Evolutionary conservation across 805 yeast genomes (phyloP).

Genomic region (Torulaspora gathmanii): DNA sequence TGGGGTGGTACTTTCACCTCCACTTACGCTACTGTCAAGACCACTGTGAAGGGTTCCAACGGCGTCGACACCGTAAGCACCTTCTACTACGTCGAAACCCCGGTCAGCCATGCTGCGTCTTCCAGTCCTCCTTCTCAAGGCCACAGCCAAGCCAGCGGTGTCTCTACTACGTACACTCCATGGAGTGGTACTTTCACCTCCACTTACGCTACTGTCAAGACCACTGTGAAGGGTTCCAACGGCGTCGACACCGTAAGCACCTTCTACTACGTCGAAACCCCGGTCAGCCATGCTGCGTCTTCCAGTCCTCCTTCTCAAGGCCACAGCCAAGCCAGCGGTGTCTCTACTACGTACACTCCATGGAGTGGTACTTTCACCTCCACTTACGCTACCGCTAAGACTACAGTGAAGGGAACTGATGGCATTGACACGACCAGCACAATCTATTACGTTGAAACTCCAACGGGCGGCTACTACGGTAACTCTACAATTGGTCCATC

Average conservation of each 20-base stretch:
- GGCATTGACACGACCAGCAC: constrained; percentile 12
- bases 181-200: constrained; percentile 12
- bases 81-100: constrained; percentile 8
- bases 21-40: constrained; percentile 14
- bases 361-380: constrained; percentile 14
- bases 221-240: constrained; percentile 9
- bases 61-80: constrained; percentile 10
- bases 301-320: constrained; percentile 13
- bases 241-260: constrained; percentile 9
- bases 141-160: background rate
- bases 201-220: constrained; percentile 15
- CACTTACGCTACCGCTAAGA: constrained; percentile 12
- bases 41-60: constrained; percentile 12
- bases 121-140: constrained; percentile 1
- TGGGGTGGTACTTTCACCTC: constrained; percentile 13
- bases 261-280: constrained; percentile 12
- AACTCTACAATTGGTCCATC: background rate
- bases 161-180: constrained; percentile 2
- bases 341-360: constrained; percentile 12
- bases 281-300: background rate
- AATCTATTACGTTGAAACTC: constrained; percentile 18
- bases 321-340: constrained; percentile 5
- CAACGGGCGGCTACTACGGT: constrained; percentile 8
- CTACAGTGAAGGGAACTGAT: constrained; percentile 11
- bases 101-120: constrained; percentile 13